Percentiles rank a stretch among this genome's conserved stretches.
Conservation (phyloP, 1,139 yeast genomes). For the Hansenula lynferdii region DNA sequence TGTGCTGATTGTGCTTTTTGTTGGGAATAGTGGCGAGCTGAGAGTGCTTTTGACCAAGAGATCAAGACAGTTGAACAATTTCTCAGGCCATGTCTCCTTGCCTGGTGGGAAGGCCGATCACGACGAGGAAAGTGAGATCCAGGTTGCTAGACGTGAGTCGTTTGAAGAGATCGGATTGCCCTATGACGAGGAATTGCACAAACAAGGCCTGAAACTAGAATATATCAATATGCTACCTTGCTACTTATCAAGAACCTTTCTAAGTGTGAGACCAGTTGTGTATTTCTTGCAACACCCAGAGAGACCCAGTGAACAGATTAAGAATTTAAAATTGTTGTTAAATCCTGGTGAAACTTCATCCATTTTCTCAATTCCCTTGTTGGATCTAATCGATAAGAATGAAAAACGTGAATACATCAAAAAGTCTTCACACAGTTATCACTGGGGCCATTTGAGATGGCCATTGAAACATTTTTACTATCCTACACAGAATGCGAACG, state of each 20-base stretch:
- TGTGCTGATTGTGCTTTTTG: constrained; percentile 66
- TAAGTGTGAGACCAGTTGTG: constrained; percentile 79
- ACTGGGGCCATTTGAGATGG: constrained; percentile 75
- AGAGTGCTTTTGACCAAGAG: constrained; percentile 75
- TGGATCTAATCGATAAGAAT: constrained; percentile 44
- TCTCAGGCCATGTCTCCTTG: constrained; percentile 84
- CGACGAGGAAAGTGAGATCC: constrained; percentile 61
- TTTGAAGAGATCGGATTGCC: constrained; percentile 82
- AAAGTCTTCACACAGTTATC: constrained; percentile 25
- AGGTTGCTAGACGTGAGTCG: constrained; percentile 76
- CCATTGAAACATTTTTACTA: constrained; percentile 56
- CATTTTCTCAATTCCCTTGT: constrained; percentile 62
- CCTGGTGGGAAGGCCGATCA: constrained; percentile 88
- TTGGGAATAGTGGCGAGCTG: constrained; percentile 68
- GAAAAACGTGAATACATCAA: constrained; percentile 29
- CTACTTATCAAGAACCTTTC: constrained; percentile 71
- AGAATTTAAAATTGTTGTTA: constrained; percentile 34
- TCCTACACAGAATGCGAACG: constrained; percentile 47
- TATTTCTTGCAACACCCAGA: constrained; percentile 48
- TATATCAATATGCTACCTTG: constrained; percentile 62
- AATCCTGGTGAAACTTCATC: constrained; percentile 73
- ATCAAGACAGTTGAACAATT: constrained; percentile 60
- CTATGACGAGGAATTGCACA: constrained; percentile 38
- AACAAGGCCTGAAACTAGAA: constrained; percentile 50
- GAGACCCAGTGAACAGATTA: constrained; percentile 25